phyloP scores from a whole-genome alignment of 768 basidiomycete genomes.

The Macrocybe gigantea region DNA sequence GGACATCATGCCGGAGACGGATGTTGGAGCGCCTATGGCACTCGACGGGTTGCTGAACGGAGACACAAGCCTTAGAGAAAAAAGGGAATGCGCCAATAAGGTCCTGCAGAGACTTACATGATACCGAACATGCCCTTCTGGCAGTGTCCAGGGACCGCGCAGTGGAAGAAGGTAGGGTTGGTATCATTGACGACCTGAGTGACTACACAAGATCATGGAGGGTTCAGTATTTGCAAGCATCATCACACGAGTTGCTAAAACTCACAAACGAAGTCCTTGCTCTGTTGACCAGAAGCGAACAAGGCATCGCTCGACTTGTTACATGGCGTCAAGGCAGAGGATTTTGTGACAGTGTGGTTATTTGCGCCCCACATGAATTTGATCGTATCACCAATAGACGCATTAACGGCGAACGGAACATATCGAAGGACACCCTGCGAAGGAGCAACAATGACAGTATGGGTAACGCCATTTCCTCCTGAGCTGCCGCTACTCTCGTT shows the following conservation, averaged over 20 bases:
- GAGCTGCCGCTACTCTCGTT: conserved; percentile 22
- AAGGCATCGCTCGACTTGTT: conserved; percentile 57
- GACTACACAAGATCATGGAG: conserved; percentile 34
- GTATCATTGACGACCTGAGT: conserved; percentile 70
- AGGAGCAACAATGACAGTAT: conserved; percentile 77
- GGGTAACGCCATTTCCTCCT: conserved; percentile 49
- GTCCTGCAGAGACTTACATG: conserved; percentile 33
- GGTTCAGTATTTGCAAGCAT: conserved; percentile 2
- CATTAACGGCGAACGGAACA: conserved; percentile 71
- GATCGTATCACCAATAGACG: conserved; percentile 72
- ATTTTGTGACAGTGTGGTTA: conserved; percentile 81
- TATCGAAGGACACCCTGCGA: conserved; percentile 71
- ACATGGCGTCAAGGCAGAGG: conserved; percentile 60
- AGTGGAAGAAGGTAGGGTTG: conserved; percentile 70
- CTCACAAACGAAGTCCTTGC: conserved; percentile 59
- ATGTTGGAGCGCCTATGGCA: conserved; percentile 35
- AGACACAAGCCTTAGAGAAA: neutral
- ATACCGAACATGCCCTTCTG: conserved; percentile 84
- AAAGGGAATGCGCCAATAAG: conserved; percentile 5
- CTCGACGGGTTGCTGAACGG: conserved; percentile 49
- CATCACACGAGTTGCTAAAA: conserved; percentile 4
- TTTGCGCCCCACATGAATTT: conserved; percentile 74
- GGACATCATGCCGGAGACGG: conserved; percentile 50
- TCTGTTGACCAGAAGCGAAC: conserved; percentile 64
- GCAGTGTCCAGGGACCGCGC: conserved; percentile 66